These are phyloP conservation scores for Venturia effusa DNA, from an alignment of 2,329 filamentous ascomycete species.

Conservation along the genomic window DNA sequence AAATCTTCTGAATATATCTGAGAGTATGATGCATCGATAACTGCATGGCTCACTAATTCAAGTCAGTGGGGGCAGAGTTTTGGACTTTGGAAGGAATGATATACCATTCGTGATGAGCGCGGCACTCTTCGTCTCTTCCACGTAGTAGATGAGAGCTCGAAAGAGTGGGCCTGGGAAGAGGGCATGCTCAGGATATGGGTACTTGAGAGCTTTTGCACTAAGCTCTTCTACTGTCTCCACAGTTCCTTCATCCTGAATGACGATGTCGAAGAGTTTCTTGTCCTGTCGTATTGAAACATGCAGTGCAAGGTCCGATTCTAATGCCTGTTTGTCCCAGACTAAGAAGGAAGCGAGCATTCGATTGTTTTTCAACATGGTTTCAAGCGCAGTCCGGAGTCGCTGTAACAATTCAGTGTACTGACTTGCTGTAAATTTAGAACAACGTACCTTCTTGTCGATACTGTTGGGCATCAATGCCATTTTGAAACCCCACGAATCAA, in stretches of 20 bases:
- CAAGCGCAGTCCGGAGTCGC: constrained; percentile 1
- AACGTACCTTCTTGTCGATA: background rate
- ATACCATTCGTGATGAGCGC: background rate
- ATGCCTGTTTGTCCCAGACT: constrained; percentile 1
- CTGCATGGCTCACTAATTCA: background rate
- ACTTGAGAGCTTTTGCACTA: background rate
- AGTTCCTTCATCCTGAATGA: constrained; percentile 3
- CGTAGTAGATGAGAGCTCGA: background rate
- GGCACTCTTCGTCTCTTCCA: background rate
- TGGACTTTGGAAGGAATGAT: background rate
- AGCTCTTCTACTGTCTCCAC: constrained; percentile 3
- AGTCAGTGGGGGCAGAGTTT: background rate
- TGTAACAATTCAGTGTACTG: background rate
- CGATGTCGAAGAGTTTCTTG: constrained; percentile 2
- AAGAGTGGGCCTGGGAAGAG: constrained; percentile 5
- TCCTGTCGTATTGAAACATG: constrained; percentile 1
- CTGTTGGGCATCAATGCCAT: background rate
- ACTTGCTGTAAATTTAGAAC: too few species aligned
- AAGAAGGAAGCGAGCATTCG: constrained; percentile 1
- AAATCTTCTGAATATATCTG: constrained; percentile 4
- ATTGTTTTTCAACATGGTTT: constrained; percentile 6
- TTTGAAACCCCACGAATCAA: constrained; percentile 8
- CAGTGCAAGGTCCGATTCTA: background rate
- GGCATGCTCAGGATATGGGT: background rate
- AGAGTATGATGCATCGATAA: constrained; percentile 4